Percentiles rank a stretch among this genome's conserved stretches.
These are phyloP conservation scores for Osmozyma mogii DNA, from an alignment of 805 yeast species.

Conservation along the genomic window DNA sequence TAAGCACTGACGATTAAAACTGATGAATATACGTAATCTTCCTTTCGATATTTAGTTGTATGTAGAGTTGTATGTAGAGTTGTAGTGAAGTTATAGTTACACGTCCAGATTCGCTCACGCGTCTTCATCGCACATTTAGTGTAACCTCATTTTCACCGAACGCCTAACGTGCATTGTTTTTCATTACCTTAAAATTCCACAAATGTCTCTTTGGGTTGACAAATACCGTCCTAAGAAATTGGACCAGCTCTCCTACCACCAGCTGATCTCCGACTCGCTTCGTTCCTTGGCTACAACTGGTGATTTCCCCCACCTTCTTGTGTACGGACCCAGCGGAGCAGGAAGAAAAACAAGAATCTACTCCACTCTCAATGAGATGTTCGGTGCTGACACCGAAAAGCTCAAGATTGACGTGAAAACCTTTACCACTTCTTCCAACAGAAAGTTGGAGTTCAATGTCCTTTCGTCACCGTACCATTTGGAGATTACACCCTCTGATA, in stretches of 20 bases:
- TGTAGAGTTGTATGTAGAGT: no score
- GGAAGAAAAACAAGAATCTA: conserved; percentile 94
- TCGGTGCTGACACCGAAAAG: conserved; percentile 75
- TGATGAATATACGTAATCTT: no score
- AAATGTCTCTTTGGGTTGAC: conserved; percentile 98
- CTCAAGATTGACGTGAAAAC: conserved; percentile 82
- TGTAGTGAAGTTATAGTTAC: no score
- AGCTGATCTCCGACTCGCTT: conserved; percentile 54
- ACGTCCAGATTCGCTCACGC: no score
- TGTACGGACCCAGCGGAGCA: conserved; percentile 95
- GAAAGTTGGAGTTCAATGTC: conserved; percentile 85
- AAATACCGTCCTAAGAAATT: conserved; percentile 76
- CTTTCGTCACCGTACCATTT: conserved; percentile 87
- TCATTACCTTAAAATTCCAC: no score
- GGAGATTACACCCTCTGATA: conserved; percentile 94
- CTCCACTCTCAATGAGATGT: conserved; percentile 69
- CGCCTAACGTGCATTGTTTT: no score
- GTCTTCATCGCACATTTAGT: no score
- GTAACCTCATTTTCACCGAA: no score
- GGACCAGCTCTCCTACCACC: conserved; percentile 59
- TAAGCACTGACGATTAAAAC: no score
- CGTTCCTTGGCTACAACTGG: conserved; percentile 56
- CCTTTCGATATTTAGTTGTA: no score
- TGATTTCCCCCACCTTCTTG: conserved; percentile 86
- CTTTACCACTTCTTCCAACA: conserved; percentile 62